Conservation (phyloP, 495 filamentous ascomycete genomes). For the Hypoxylon fuscum region DNA sequence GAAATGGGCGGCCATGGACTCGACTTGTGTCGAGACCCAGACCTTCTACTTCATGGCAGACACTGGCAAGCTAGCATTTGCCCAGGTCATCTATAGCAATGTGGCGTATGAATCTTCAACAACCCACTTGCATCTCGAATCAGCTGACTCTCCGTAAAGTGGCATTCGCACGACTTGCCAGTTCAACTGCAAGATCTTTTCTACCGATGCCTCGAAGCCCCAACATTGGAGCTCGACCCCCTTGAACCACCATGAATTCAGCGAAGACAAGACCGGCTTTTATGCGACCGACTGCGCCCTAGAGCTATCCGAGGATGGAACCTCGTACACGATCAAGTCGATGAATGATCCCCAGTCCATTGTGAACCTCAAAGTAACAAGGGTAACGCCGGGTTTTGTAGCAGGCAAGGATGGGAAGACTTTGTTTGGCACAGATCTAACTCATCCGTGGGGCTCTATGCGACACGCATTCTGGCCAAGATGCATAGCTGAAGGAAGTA, state of each 20-base stretch:
- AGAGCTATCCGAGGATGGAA: conserved; percentile 83
- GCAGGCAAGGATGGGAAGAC: conserved; percentile 87
- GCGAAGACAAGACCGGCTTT: conserved; percentile 81
- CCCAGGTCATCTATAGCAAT: conserved; percentile 97
- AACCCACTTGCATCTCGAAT: conserved; percentile 12
- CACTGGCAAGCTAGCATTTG: conserved; percentile 76
- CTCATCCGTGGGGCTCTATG: conserved; percentile 91
- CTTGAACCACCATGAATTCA: conserved; percentile 80
- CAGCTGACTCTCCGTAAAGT: conserved; percentile 60
- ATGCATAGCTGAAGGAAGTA: conserved; percentile 79
- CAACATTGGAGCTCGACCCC: conserved; percentile 83
- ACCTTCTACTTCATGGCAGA: conserved; percentile 91
- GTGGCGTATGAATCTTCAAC: conserved; percentile 74
- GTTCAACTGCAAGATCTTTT: conserved; percentile 92
- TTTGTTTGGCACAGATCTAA: conserved; percentile 82
- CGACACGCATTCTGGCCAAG: conserved; percentile 93
- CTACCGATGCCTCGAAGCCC: conserved; percentile 68
- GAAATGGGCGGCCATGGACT: conserved; percentile 81
- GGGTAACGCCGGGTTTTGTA: conserved; percentile 80
- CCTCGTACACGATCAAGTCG: conserved; percentile 84
- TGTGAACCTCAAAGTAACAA: conserved; percentile 84
- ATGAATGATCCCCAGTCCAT: conserved; percentile 76
- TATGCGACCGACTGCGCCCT: conserved; percentile 84
- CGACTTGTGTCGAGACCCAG: conserved; percentile 94
- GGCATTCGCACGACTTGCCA: conserved; percentile 90